phyloP scores from a whole-genome alignment of 352 stramenopile species.

The Phytopythium helicoides region DNA sequence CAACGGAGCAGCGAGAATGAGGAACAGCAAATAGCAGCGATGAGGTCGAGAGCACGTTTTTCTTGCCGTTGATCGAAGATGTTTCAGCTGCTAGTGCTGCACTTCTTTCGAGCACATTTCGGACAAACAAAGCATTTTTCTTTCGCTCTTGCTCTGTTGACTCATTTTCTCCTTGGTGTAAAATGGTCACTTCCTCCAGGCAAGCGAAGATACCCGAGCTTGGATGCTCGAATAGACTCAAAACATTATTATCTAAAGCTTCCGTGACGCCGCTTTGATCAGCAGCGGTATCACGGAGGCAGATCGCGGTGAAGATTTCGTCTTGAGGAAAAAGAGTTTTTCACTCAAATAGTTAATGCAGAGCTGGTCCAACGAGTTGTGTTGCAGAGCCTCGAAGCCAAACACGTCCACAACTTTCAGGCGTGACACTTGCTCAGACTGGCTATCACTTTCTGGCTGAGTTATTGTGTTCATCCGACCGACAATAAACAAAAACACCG shows the following conservation, averaged over 20 bases:
- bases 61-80: constrained; percentile 10
- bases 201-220: constrained; percentile 55
- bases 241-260: constrained; percentile 15
- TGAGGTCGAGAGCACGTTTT: constrained; percentile 4
- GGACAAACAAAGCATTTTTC: constrained; percentile 65
- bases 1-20: constrained; percentile 40
- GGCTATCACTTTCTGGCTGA: not conserved
- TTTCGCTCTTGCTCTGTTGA: constrained; percentile 46
- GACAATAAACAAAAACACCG: constrained; percentile 46
- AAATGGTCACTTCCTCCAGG: constrained; percentile 63
- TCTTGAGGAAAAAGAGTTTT: constrained; percentile 60
- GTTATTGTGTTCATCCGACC: constrained; percentile 45
- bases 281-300: not conserved
- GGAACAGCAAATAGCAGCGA: constrained; percentile 43
- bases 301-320: constrained; percentile 17
- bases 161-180: constrained; percentile 57
- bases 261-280: not conserved
- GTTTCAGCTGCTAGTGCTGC: constrained; percentile 15
- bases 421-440: not conserved
- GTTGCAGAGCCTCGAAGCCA: constrained; percentile 65
- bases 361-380: constrained; percentile 75
- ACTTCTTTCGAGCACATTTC: constrained; percentile 64
- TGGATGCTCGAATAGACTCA: constrained; percentile 48
- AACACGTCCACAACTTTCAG: constrained; percentile 74
- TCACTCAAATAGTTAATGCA: constrained; percentile 86